phyloP scores from a whole-genome alignment of 108 stramenopile genomes.

The Cylindrotheca fusiformis region DNA sequence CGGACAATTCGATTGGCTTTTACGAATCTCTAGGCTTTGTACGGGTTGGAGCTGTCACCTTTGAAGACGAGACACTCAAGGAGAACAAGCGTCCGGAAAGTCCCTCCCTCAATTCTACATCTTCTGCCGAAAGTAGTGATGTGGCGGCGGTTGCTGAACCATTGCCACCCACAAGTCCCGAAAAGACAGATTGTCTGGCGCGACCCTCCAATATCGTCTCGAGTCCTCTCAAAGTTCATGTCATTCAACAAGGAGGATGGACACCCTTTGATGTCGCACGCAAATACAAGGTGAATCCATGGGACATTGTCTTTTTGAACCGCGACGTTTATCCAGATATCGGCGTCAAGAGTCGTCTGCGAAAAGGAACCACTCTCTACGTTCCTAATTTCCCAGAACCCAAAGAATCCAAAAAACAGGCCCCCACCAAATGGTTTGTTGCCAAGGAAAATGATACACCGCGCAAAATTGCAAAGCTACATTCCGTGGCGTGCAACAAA shows the following conservation, averaged over 20 bases:
- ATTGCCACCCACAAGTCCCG: slow-evolving; percentile 21
- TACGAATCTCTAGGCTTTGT: slow-evolving; percentile 88
- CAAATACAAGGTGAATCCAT: slow-evolving; percentile 59
- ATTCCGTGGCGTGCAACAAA: slow-evolving; percentile 51
- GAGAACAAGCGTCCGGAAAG: slow-evolving; percentile 3
- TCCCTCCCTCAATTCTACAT: not conserved
- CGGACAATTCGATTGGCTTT: slow-evolving; percentile 87
- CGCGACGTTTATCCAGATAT: slow-evolving; percentile 48
- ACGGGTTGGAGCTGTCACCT: slow-evolving; percentile 74
- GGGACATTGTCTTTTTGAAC: slow-evolving; percentile 85
- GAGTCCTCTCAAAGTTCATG: slow-evolving; percentile 48
- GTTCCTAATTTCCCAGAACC: slow-evolving; percentile 34
- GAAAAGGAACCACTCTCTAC: slow-evolving; percentile 62
- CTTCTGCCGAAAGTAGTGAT: not conserved
- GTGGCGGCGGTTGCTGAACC: slow-evolving; percentile 10
- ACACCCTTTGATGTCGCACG: slow-evolving; percentile 59
- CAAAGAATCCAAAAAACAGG: slow-evolving; percentile 2
- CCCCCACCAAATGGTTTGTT: slow-evolving; percentile 68
- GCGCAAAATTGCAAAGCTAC: slow-evolving; percentile 66
- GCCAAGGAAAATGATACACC: slow-evolving; percentile 87
- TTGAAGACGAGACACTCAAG: slow-evolving; percentile 7
- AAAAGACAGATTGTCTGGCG: slow-evolving; percentile 26
- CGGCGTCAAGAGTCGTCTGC: slow-evolving; percentile 47
- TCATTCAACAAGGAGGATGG: slow-evolving; percentile 51
- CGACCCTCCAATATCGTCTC: slow-evolving; percentile 38